Percentiles rank a stretch among this genome's conserved stretches.
These are phyloP conservation scores for Letharia columbiana DNA, from an alignment of 495 filamentous ascomycete species.

Conservation along the genomic window DNA sequence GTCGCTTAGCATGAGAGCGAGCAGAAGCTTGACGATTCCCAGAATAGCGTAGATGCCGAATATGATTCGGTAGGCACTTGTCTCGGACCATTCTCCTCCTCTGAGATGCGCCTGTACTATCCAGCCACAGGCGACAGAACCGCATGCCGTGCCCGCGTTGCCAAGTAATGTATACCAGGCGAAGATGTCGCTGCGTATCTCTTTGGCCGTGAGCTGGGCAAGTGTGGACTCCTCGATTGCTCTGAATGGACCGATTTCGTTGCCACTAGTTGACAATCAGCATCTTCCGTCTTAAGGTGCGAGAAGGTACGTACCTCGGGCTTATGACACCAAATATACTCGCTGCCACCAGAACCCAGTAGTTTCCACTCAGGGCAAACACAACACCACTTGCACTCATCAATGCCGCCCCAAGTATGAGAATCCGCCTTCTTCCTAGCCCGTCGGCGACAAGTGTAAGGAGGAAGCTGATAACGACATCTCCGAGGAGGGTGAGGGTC, in stretches of 20 bases:
- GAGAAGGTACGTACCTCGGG: slow-evolving; percentile 42
- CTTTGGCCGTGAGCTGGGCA: slow-evolving; percentile 58
- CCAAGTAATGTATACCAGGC: slow-evolving; percentile 74
- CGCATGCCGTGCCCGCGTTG: slow-evolving; percentile 53
- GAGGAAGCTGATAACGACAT: slow-evolving; percentile 66
- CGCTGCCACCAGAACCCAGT: slow-evolving; percentile 63
- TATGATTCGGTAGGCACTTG: slow-evolving; percentile 56
- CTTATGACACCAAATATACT: slow-evolving; percentile 77
- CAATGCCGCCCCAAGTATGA: slow-evolving; percentile 57
- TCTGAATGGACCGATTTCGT: slow-evolving; percentile 73
- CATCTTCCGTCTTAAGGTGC: slow-evolving; percentile 2
- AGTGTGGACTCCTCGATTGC: slow-evolving; percentile 79
- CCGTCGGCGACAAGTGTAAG: slow-evolving; percentile 69
- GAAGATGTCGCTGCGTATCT: slow-evolving; percentile 61
- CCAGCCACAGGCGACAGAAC: slow-evolving; percentile 60
- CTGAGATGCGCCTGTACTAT: slow-evolving; percentile 45
- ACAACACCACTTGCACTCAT: slow-evolving; percentile 61
- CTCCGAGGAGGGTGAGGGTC: slow-evolving; percentile 74
- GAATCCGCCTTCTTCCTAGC: slow-evolving; percentile 59
- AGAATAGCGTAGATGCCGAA: slow-evolving; percentile 63
- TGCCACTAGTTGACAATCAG: slow-evolving; percentile 43
- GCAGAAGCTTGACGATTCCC: slow-evolving; percentile 55
- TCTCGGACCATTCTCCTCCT: slow-evolving; percentile 42
- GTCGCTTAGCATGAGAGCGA: slow-evolving; percentile 51
- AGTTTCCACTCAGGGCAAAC: slow-evolving; percentile 62